A percentile compares a stretch with the other conserved stretches of the same genome.
These are phyloP conservation scores for Alternaria incomplexa DNA, from an alignment of 2,329 filamentous ascomycete genomes.

Conservation along the genomic window DNA sequence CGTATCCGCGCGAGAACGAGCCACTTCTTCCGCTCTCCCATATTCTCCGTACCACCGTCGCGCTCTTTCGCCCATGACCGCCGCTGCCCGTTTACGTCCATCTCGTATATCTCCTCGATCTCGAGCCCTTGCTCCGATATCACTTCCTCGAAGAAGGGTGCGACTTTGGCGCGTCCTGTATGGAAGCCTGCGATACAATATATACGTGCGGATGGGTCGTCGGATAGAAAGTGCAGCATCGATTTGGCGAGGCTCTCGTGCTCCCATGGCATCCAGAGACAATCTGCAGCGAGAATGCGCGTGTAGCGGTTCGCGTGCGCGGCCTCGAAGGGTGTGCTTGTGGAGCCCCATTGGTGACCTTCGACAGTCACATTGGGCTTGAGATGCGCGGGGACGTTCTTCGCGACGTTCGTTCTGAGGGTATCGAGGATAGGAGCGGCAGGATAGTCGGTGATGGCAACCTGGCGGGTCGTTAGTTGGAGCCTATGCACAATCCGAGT, in stretches of 20 bases:
- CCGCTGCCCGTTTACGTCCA: constrained; percentile 68
- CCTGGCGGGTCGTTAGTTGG: constrained; percentile 35
- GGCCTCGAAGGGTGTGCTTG: constrained; percentile 51
- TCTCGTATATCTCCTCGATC: constrained; percentile 71
- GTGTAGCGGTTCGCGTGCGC: constrained; percentile 57
- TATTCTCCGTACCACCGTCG: constrained; percentile 67
- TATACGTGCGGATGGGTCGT: constrained; percentile 56
- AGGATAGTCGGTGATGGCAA: constrained; percentile 73
- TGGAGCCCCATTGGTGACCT: constrained; percentile 70
- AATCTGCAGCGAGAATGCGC: constrained; percentile 73
- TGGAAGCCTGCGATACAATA: constrained; percentile 76
- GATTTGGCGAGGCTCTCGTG: constrained; percentile 70
- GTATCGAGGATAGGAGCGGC: constrained; percentile 64
- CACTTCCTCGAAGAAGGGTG: constrained; percentile 67
- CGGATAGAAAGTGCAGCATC: constrained; percentile 66
- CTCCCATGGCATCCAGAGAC: constrained; percentile 76
- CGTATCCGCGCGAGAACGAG: constrained; percentile 61
- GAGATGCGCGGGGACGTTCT: constrained; percentile 55
- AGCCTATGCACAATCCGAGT: background rate
- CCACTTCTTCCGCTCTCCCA: constrained; percentile 71
- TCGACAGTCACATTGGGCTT: constrained; percentile 53
- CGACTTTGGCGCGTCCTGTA: constrained; percentile 70
- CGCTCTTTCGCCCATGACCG: constrained; percentile 63
- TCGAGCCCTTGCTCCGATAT: constrained; percentile 59
- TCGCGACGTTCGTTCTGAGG: constrained; percentile 63